A percentile compares a stretch with the other conserved stretches of the same genome.
phyloP scores from a whole-genome alignment of 108 stramenopile species.

The Cyclostephanos tholiformis region DNA sequence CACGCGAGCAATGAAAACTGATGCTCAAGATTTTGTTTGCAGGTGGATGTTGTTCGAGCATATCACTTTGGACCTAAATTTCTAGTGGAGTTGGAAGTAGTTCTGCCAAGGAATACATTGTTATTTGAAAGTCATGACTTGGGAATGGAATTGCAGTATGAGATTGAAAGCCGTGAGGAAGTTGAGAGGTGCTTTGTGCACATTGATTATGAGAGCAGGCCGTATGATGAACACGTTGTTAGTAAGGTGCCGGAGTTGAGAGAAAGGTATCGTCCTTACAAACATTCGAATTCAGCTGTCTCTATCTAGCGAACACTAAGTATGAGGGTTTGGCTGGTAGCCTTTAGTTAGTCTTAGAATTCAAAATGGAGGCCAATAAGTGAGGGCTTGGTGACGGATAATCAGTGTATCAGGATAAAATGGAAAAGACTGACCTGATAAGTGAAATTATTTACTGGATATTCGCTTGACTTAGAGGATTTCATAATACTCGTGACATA shows the following conservation, averaged over 20 bases:
- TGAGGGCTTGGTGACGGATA: neutral
- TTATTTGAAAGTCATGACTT: constrained; percentile 90
- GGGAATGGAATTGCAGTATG: constrained; percentile 94
- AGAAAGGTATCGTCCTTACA: constrained; percentile 66
- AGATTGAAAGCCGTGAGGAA: constrained; percentile 88
- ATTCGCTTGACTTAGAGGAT: too few relatives aligned
- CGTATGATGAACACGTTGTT: constrained; percentile 93
- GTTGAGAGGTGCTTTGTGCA: constrained; percentile 97
- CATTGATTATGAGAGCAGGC: constrained; percentile 90
- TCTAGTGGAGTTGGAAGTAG: constrained; percentile 93
- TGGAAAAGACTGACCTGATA: neutral
- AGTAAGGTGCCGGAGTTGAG: constrained; percentile 86
- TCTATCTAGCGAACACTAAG: constrained; percentile 27
- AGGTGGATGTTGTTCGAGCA: constrained; percentile 85
- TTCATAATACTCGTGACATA: too few relatives aligned
- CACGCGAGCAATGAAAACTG: neutral
- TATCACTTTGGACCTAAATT: constrained; percentile 97
- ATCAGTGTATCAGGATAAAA: neutral
- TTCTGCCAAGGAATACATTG: constrained; percentile 79
- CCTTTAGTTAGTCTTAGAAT: too few relatives aligned
- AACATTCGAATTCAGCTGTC: constrained; percentile 30
- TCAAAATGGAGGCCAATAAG: too few relatives aligned
- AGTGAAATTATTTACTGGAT: neutral
- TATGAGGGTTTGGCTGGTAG: neutral
- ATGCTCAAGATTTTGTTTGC: constrained; percentile 1